Base-by-base conservation (phyloP, 164 flowering plant species). In the Chloranthus sessilifolius region DNA sequence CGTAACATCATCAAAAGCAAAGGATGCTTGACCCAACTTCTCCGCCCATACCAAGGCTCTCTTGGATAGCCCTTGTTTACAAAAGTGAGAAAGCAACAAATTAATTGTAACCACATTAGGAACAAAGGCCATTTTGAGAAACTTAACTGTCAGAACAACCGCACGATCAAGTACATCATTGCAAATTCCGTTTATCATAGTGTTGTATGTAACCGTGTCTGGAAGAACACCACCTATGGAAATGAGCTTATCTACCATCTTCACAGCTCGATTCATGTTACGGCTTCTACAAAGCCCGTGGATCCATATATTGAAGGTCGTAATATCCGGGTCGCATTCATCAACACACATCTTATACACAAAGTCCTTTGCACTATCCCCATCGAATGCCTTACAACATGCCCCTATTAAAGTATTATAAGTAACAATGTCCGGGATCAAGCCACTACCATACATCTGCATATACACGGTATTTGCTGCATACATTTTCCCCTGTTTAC, bases 361-460 rank as follows among this genome's bases (percentile, higher is more conserved):
- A 55, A 75, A 55, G 37, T 66, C 55, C 44, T 74, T 79, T 2
- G 83, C 91, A 50, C 65, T 69, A 50, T 52, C 68, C 74, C 79
- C 42, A 67, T 84, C 95, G 56, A 68, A 67, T 23, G 62, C 73
- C 71, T 73, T 82, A 66, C 82, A 83, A 49, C 74, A 82, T n/a
- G 91, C 95, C 65, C 55, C 66, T 34, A 88, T 74, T 62, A 92
- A 68, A 53, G 91, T 88, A 67, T 86, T 92, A 61, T 80, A 86
- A 16, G 97, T 83, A 55, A 76, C 78, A 35, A 74, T 67, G 69
- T 92, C 95, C 12, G 97, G 89, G 34, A 54, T 60, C 58, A 79
- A 55, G 24, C 94, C 96, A 25, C 16, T 21, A 44, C 64, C 64
- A 10, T 65, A 57, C 83, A 92, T 82, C 45, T 76, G 76, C 64